phyloP scores from a whole-genome alignment of 352 stramenopile species.

The Pythium pyrilobum region DNA sequence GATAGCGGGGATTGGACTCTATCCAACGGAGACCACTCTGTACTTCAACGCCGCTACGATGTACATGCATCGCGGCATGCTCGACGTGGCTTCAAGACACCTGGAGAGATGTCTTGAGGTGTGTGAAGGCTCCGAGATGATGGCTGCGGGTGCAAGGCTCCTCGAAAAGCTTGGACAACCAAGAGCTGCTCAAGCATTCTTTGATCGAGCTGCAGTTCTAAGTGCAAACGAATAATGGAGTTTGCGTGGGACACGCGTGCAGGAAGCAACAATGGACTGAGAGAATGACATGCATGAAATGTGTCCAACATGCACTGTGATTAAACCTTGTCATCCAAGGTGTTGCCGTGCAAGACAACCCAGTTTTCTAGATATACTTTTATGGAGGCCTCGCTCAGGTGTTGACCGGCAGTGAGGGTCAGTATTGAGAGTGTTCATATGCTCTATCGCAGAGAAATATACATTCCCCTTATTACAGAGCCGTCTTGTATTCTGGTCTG shows the following conservation, averaged over 20 bases:
- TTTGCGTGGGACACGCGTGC: neutral
- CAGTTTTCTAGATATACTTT: too few species aligned
- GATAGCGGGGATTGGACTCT: constrained; percentile 26
- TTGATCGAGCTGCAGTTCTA: constrained; percentile 15
- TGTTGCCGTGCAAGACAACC: too few species aligned
- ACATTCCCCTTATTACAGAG: neutral
- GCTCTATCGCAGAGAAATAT: too few species aligned
- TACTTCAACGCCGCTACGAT: constrained; percentile 46
- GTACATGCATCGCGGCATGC: constrained; percentile 17
- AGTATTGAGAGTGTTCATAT: too few species aligned
- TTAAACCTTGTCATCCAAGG: too few species aligned
- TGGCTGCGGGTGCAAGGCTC: neutral
- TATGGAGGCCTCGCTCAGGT: too few species aligned
- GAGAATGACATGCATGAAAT: too few species aligned
- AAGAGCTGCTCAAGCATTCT: constrained; percentile 19
- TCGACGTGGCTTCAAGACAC: constrained; percentile 9
- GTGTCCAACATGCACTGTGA: too few species aligned
- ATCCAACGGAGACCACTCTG: constrained; percentile 33
- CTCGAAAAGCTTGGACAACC: constrained; percentile 1
- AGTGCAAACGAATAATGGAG: too few species aligned
- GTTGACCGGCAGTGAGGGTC: too few species aligned
- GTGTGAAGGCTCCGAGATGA: neutral
- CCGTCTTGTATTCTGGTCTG: neutral
- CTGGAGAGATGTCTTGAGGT: constrained; percentile 12
- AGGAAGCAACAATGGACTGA: neutral